A percentile compares a stretch with the other conserved stretches of the same genome.
These are phyloP conservation scores for Zymoseptoria ardabiliae DNA, from an alignment of 2,329 filamentous ascomycete genomes.

Conservation along the genomic window DNA sequence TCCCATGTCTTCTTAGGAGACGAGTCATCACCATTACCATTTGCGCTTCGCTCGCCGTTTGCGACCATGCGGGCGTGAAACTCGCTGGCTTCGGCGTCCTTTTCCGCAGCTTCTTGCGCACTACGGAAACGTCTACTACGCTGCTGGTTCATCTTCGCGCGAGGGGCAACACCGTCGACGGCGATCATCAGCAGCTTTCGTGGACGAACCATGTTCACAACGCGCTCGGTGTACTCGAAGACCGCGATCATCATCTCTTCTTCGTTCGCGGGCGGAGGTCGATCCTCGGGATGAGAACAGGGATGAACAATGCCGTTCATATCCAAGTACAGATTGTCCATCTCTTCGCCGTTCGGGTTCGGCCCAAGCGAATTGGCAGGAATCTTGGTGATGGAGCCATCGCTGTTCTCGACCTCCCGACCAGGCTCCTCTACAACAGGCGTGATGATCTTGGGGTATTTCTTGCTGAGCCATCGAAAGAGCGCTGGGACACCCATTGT, in stretches of 20 bases:
- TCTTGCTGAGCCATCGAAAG: conserved; percentile 93
- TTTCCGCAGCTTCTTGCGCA: conserved; percentile 88
- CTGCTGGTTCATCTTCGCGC: conserved; percentile 99
- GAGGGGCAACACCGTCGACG: conserved; percentile 92
- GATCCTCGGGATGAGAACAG: conserved; percentile 93
- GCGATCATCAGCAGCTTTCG: conserved; percentile 96
- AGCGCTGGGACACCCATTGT: conserved; percentile 89
- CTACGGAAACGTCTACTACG: conserved; percentile 90
- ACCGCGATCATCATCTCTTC: conserved; percentile 99
- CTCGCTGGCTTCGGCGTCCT: conserved; percentile 84
- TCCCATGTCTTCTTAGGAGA: conserved; percentile 90
- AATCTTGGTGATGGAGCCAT: conserved; percentile 68
- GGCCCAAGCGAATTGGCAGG: conserved; percentile 76
- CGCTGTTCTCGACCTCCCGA: conserved; percentile 68
- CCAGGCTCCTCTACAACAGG: conserved; percentile 81
- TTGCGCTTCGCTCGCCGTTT: conserved; percentile 38
- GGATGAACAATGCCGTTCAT: conserved; percentile 99
- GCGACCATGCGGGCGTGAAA: conserved; percentile 76
- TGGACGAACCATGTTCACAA: conserved; percentile 97
- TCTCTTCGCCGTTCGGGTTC: conserved; percentile 96
- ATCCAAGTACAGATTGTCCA: conserved; percentile 95
- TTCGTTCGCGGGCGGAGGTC: conserved; percentile 82
- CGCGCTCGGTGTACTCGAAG: conserved; percentile 96
- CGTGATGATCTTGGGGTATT: conserved; percentile 95
- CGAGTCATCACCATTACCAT: conserved; percentile 26